Percentiles rank a stretch among this genome's conserved stretches.
Evolutionary conservation across 176 grass and related monocot genomes (phyloP).

Genomic region (Cenchrus fungigraminus): DNA sequence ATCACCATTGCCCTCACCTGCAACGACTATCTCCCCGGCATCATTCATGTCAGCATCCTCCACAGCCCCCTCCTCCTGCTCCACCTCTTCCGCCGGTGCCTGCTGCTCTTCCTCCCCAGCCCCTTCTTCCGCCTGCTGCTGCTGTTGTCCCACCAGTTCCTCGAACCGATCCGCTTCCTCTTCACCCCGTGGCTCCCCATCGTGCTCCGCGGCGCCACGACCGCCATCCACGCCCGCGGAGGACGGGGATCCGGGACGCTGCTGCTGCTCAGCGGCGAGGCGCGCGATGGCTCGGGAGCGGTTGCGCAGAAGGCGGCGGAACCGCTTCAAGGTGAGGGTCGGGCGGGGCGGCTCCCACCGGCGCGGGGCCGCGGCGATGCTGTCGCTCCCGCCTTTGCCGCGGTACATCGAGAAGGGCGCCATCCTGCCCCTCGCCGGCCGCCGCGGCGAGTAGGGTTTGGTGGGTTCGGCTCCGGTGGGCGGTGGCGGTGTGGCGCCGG

Average conservation of each 20-base stretch:
- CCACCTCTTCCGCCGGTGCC: background rate
- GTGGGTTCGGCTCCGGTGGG: background rate
- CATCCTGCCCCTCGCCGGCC: conserved; percentile 24
- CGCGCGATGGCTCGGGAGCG: conserved; percentile 53
- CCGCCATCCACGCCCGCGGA: background rate
- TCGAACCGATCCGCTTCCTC: background rate
- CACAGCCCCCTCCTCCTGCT: conserved; percentile 48
- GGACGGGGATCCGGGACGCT: background rate
- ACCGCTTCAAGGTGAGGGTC: conserved; percentile 47
- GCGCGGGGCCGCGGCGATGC: conserved; percentile 40
- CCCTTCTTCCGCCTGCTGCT: background rate
- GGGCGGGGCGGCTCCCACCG: conserved; percentile 45
- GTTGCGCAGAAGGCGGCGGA: conserved; percentile 60
- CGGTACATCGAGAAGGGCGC: conserved; percentile 79
- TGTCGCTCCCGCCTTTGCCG: conserved; percentile 43
- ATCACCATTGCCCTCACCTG: conserved; percentile 33
- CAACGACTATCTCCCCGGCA: conserved; percentile 41
- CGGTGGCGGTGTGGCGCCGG: background rate
- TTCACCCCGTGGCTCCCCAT: background rate
- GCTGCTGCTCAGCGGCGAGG: conserved; percentile 17
- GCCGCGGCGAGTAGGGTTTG: conserved; percentile 15
- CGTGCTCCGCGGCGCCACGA: background rate
- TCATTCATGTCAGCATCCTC: conserved; percentile 52
- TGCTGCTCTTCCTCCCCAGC: background rate
- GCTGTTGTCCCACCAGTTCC: background rate